Percentiles rank a stretch among this genome's conserved stretches.
Conservation (phyloP, 768 basidiomycete genomes). For the Exsudoporus frostii region DNA sequence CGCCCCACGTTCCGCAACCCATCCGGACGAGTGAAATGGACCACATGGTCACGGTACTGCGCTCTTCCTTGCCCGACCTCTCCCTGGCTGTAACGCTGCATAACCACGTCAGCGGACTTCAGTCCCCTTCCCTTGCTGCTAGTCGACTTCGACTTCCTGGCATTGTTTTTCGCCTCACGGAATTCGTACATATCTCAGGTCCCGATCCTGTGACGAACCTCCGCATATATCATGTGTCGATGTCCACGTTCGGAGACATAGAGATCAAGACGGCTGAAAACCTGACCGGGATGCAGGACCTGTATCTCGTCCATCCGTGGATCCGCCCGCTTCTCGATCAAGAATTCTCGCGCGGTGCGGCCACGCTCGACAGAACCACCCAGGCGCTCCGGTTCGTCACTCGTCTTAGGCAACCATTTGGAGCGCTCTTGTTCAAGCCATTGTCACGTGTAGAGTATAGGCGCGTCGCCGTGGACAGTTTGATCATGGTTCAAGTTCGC, state of each 20-base stretch:
- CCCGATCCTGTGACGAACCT: neutral
- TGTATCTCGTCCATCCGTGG: conserved; percentile 16
- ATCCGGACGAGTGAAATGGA: neutral
- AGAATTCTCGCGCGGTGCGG: neutral
- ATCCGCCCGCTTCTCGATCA: conserved; percentile 4
- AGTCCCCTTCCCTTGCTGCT: neutral
- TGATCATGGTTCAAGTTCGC: conserved; percentile 5
- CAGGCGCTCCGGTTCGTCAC: neutral
- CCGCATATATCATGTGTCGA: neutral
- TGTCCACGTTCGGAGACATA: neutral
- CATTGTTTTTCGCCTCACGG: neutral
- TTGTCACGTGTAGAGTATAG: neutral
- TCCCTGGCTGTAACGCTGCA: neutral
- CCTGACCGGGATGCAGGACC: neutral
- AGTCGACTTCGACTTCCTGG: conserved; percentile 6
- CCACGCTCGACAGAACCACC: neutral
- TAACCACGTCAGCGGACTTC: neutral
- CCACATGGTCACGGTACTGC: neutral
- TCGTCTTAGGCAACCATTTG: conserved; percentile 3
- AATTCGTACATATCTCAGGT: neutral
- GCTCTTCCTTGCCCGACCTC: neutral
- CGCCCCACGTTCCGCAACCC: neutral
- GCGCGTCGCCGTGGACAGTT: conserved; percentile 10
- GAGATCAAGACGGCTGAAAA: conserved; percentile 2
- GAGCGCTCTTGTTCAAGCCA: conserved; percentile 1